Evolutionary conservation across 1,284 basidiomycete species (phyloP).

Genomic region (Cryptococcus sp.): DNA sequence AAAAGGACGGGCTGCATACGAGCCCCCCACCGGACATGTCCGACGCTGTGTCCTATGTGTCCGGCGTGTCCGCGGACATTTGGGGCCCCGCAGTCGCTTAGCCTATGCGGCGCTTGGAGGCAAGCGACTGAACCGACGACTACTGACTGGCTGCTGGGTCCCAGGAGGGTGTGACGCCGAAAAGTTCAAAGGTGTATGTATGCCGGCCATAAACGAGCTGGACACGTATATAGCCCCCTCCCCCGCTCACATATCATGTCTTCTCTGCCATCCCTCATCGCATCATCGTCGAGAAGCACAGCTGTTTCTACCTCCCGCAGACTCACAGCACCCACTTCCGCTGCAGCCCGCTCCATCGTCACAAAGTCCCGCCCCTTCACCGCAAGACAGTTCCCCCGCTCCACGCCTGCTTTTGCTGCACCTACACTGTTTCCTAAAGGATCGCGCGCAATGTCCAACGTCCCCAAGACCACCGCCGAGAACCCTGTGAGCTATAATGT

Average conservation of each 20-base stretch:
- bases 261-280: neutral
- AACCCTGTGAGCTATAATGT: constrained; percentile 35
- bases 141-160: neutral
- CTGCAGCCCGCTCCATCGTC: neutral
- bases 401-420: neutral
- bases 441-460: constrained; percentile 35
- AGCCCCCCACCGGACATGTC: no score
- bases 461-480: constrained; percentile 40
- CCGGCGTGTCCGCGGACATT: neutral
- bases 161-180: neutral
- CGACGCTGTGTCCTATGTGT: no score
- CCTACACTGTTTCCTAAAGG: neutral
- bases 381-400: neutral
- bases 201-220: neutral
- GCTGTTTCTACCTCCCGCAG: no score
- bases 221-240: no score
- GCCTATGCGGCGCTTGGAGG: neutral
- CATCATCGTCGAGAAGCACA: neutral
- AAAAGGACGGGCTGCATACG: no score
- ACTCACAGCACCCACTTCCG: neutral
- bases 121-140: neutral
- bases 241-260: neutral
- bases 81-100: no score
- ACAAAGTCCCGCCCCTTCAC: neutral
- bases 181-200: constrained; percentile 9